phyloP scores from a whole-genome alignment of 2,329 filamentous ascomycete genomes.

The Aspergillus neotritici region DNA sequence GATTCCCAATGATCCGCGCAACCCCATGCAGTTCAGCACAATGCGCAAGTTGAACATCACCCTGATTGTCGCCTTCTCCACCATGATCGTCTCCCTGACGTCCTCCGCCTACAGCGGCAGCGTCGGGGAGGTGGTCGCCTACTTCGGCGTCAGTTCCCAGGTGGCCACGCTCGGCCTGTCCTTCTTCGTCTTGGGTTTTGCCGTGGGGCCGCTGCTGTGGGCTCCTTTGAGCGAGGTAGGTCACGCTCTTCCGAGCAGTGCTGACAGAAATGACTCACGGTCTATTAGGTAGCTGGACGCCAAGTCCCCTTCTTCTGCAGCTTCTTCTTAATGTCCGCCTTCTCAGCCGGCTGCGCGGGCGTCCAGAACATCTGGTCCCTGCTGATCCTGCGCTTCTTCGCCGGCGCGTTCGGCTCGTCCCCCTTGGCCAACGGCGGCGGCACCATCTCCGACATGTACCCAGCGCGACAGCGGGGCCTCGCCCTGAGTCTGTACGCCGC shows the following conservation, averaged over 20 bases:
- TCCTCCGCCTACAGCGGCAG: slow-evolving; percentile 39
- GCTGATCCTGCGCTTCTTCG: slow-evolving; percentile 54
- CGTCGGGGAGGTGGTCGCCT: slow-evolving; percentile 33
- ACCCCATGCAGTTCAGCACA: slow-evolving; percentile 37
- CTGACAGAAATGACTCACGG: slow-evolving; percentile 33
- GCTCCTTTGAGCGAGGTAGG: slow-evolving; percentile 31
- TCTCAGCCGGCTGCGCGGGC: slow-evolving; percentile 42
- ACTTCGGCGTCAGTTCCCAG: slow-evolving; percentile 37
- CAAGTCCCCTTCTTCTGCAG: slow-evolving; percentile 2
- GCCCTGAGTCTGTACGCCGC: slow-evolving; percentile 4
- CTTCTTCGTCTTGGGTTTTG: slow-evolving; percentile 26
- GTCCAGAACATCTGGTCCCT: slow-evolving; percentile 50
- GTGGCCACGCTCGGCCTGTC: slow-evolving; percentile 34
- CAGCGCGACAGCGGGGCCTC: slow-evolving; percentile 4
- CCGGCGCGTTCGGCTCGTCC: slow-evolving; percentile 29
- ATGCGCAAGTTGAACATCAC: slow-evolving; percentile 40
- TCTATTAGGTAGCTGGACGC: slow-evolving; percentile 44
- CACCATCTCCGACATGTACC: slow-evolving; percentile 4
- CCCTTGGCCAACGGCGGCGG: slow-evolving; percentile 1
- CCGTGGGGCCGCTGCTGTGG: slow-evolving; percentile 26
- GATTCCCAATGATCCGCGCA: slow-evolving; percentile 44
- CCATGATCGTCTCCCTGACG: slow-evolving; percentile 41
- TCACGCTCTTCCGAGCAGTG: not conserved
- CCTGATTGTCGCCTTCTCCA: slow-evolving; percentile 38
- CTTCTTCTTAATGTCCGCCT: slow-evolving; percentile 1